These are phyloP conservation scores for Leucosporidium yakuticum DNA, from an alignment of 768 basidiomycete genomes.

Conservation along the genomic window DNA sequence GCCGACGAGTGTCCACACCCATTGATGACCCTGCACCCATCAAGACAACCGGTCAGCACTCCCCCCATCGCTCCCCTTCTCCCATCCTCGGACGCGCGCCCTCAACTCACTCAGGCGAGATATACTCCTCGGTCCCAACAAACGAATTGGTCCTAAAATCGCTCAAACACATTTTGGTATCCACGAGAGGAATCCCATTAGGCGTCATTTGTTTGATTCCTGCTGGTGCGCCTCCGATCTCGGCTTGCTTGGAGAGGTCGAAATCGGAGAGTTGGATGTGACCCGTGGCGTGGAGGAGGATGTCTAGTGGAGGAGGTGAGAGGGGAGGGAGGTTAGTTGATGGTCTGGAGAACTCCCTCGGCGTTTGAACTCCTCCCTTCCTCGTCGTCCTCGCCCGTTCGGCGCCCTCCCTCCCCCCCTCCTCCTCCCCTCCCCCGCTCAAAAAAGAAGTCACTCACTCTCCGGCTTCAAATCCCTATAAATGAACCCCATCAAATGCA, in stretches of 20 bases:
- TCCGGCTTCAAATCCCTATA: conserved; percentile 99
- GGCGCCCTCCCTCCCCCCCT: too few species aligned
- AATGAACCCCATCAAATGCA: conserved; percentile 98
- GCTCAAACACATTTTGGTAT: conserved; percentile 94
- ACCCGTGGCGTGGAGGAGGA: conserved; percentile 91
- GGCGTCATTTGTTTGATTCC: conserved; percentile 75
- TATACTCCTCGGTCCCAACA: conserved; percentile 92
- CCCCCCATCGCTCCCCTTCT: neutral
- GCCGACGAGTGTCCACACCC: conserved; percentile 94
- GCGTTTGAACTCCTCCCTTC: too few species aligned
- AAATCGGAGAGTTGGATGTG: conserved; percentile 99
- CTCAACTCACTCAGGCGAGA: conserved; percentile 1
- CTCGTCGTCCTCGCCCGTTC: too few species aligned
- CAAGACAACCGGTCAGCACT: conserved; percentile 21
- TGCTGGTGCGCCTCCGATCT: conserved; percentile 77
- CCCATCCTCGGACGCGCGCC: too few species aligned
- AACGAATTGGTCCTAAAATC: conserved; percentile 97
- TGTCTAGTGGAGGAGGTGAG: conserved; percentile 56
- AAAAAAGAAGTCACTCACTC: conserved; percentile 58
- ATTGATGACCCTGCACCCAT: conserved; percentile 67
- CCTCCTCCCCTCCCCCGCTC: too few species aligned
- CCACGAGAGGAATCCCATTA: conserved; percentile 89
- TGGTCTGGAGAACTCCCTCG: too few species aligned
- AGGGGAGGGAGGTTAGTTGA: too few species aligned
- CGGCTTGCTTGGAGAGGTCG: conserved; percentile 93